phyloP scores from a whole-genome alignment of 2,329 filamentous ascomycete species.

The Penicillium sp. region DNA sequence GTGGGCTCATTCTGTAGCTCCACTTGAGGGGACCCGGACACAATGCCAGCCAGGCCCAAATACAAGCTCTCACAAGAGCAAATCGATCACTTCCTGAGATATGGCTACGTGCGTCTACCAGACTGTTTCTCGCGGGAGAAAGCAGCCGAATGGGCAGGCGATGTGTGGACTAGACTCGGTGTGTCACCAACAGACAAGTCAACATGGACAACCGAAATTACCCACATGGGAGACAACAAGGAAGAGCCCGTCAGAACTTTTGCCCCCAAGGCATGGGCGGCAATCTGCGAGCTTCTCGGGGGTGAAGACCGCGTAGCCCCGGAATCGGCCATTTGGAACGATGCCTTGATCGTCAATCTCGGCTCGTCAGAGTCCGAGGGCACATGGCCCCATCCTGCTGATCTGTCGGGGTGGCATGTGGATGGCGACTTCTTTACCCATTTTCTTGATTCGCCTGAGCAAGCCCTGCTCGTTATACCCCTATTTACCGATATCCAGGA shows the following conservation, averaged over 20 bases:
- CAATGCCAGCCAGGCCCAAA: not conserved
- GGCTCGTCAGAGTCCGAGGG: constrained; percentile 57
- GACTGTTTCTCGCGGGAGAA: constrained; percentile 54
- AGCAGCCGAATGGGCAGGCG: constrained; percentile 49
- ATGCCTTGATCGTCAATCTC: constrained; percentile 69
- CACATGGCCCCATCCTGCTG: constrained; percentile 50
- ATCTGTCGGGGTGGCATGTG: constrained; percentile 65
- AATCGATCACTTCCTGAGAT: constrained; percentile 54
- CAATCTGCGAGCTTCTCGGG: constrained; percentile 66
- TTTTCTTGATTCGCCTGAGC: constrained; percentile 69
- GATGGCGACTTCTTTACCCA: constrained; percentile 73
- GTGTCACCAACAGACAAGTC: constrained; percentile 63
- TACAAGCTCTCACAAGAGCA: constrained; percentile 47
- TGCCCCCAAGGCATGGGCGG: constrained; percentile 65
- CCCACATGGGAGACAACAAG: constrained; percentile 65
- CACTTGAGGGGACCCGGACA: not conserved
- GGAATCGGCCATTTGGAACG: constrained; percentile 59
- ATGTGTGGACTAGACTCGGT: constrained; percentile 64
- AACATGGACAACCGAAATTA: constrained; percentile 64
- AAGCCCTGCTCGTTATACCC: constrained; percentile 67
- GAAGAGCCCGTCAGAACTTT: constrained; percentile 56
- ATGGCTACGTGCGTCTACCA: constrained; percentile 57
- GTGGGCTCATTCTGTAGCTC: not conserved
- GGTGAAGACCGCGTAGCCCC: constrained; percentile 57
- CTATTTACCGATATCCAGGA: constrained; percentile 64